Evolutionary conservation across 2,329 filamentous ascomycete genomes (phyloP), one percentile per base, ranked within the genome.

Genomic region (Hymenoscyphus repandus): DNA sequence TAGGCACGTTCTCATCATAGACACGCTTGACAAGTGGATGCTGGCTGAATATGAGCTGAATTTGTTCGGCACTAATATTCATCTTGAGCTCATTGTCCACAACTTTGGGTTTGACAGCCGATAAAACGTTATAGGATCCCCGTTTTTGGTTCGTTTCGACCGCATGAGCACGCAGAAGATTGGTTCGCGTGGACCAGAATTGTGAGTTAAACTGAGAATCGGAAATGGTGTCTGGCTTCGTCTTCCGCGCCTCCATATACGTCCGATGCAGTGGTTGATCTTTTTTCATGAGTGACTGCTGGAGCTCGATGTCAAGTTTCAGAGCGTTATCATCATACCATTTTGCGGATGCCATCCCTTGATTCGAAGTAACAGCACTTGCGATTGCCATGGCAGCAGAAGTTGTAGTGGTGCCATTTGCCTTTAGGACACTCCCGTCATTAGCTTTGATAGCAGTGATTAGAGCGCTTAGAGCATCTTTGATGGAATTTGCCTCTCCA

Each of bases 1-100:
- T 88, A 5, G 89, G 90, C 0, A 96, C 90, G 58, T 91, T 90
- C 65, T 96, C 91, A 64, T 97, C 90, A 69, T 96, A 97, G 6
- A 95, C 88, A 17, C 84, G 82, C 66, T 89, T 88, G 52, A 99
- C 86, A 0, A 99, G 75, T 1, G 93, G 90, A 68, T 99, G 92
- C 67, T 97, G 93, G 53, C 80, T 83, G 69, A 99, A 91, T 47
- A 99, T 93, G 64, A 95, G 81, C 64, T 91, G 86, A 46, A 97
- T 89, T 69, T 97, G 91, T 69, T 96, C 91, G 53, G 90, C 85
- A 58, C 83, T 93, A 56, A 99, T 85, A 63, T 88, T 91, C 60
- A 96, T 75, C 68, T 86, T 90, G 40, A 85, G 77, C 53, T 85
- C 82, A 56, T 85, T 85, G 58, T 89, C 83, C 50, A 88, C 83